These are phyloP conservation scores for Ceratorhiza oryzae-sativae DNA, from an alignment of 1,284 basidiomycete genomes.

Conservation along the genomic window DNA sequence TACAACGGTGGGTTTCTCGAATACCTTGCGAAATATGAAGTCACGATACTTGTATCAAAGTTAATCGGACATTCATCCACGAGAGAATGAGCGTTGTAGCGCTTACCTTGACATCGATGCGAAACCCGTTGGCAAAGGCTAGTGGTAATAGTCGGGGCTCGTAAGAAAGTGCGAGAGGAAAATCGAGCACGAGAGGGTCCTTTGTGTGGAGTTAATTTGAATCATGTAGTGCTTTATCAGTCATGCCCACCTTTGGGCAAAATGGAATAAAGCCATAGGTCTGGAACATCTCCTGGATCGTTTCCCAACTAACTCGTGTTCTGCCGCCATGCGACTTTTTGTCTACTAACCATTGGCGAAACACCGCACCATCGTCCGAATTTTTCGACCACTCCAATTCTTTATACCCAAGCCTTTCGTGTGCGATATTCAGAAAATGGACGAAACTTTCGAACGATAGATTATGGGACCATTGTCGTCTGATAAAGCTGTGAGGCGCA, in stretches of 20 bases:
- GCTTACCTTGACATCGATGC: conserved; percentile 72
- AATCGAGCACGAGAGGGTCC: conserved; percentile 77
- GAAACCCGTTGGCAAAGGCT: conserved; percentile 72
- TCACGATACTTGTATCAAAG: conserved; percentile 66
- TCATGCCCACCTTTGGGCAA: conserved; percentile 62
- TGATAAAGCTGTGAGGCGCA: conserved; percentile 68
- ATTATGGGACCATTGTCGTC: conserved; percentile 71
- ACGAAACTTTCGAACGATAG: conserved; percentile 65
- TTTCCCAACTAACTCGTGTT: conserved; percentile 66
- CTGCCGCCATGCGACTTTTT: conserved; percentile 63
- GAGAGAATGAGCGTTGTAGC: neutral
- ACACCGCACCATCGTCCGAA: conserved; percentile 73
- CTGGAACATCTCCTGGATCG: conserved; percentile 67
- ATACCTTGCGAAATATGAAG: conserved; percentile 82
- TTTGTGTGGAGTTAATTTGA: conserved; percentile 47
- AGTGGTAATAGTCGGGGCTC: conserved; percentile 75
- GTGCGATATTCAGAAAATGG: conserved; percentile 66
- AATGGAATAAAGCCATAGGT: conserved; percentile 82
- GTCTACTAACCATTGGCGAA: conserved; percentile 69
- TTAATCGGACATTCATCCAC: neutral
- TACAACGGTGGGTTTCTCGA: conserved; percentile 57
- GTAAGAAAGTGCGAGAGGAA: conserved; percentile 73
- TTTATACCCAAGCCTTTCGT: conserved; percentile 48
- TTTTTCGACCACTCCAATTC: conserved; percentile 52
- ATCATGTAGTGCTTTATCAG: neutral